Percentiles rank a stretch among this genome's conserved stretches.
These are phyloP conservation scores for Populus davidiana DNA, from an alignment of 345 rosid genomes.

Conservation along the genomic window DNA sequence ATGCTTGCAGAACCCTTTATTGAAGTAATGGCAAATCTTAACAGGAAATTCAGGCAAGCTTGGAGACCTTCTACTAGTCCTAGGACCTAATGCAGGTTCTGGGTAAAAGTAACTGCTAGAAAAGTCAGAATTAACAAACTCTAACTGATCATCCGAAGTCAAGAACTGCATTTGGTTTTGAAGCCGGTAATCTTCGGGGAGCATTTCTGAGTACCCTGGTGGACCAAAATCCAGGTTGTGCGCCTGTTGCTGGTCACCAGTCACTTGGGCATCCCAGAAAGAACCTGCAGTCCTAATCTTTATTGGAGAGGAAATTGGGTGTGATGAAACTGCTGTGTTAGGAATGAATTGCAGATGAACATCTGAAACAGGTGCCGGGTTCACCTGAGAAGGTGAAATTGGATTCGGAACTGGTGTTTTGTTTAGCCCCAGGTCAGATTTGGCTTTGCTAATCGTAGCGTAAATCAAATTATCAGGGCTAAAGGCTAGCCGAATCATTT, in stretches of 20 bases:
- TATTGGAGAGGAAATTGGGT: conserved; percentile 36
- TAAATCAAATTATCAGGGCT: conserved; percentile 62
- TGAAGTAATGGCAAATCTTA: conserved; percentile 86
- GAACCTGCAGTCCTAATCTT: conserved; percentile 39
- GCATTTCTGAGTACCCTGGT: conserved; percentile 31
- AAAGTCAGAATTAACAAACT: conserved; percentile 44
- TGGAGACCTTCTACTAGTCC: conserved; percentile 66
- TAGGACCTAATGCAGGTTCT: conserved; percentile 42
- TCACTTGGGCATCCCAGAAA: conserved; percentile 45
- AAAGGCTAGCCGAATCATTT: conserved; percentile 88
- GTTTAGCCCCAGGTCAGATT: conserved; percentile 50
- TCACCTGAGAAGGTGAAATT: conserved; percentile 39
- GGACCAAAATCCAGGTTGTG: conserved; percentile 36
- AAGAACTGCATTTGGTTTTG: conserved; percentile 49
- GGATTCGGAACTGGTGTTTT: conserved; percentile 34
- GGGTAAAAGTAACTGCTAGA: conserved; percentile 43
- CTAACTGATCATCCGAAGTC: conserved; percentile 49
- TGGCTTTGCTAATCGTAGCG: conserved; percentile 60
- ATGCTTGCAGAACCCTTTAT: conserved; percentile 83
- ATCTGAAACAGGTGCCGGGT: conserved; percentile 28
- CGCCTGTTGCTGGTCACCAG: conserved; percentile 35
- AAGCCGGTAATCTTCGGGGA: conserved; percentile 37
- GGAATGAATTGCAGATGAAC: conserved; percentile 39
- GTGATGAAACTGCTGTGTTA: conserved; percentile 27
- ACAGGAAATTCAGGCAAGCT: conserved; percentile 80